Base-by-base conservation (phyloP, 2,329 filamentous ascomycete species). In the Calonectria montana region DNA sequence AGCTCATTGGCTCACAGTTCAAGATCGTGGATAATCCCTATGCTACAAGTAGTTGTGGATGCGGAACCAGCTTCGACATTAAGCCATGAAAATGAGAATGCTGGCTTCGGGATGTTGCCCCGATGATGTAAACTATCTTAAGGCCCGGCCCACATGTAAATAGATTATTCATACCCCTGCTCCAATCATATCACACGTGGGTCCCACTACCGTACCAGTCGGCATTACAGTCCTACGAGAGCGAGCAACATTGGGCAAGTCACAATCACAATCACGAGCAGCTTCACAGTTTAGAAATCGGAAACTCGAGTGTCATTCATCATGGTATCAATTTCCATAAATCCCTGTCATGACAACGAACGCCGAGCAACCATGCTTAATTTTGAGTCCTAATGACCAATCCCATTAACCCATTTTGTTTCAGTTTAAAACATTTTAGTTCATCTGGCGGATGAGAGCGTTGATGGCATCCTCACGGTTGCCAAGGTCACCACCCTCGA, bases 401-500 rank as follows among this genome's bases (percentile, higher is more conserved):
- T 72, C 53, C 79, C 75, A 72, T 76, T 65, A 76, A 75, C 71
- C 69, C 31, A 10, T 70, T 67, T 63, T 77, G 76, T 73, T 67
- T 65, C 23, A 31, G 64, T 35, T 35, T 12, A 63, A 27, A 63
- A 53, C 71, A 64, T 65, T 77, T 77, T 97, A 99, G 92, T 98
- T 98, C 97, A 98, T 98, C 90, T 97, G 95, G 87, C 94, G 92
- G 90, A 99, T 94, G 84, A 98, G 92, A 82, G 88, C 90, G 88
- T 98, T 98, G 92, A 98, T 98, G 89, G 96, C 93, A 83, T 98
- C 96, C 91, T 99, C 97, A 80, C 97, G 94, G 92, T 99, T 98
- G 86, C 97, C 97, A 81, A 97, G 90, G 88, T 99, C 97, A 93
- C 97, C 97, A 88, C 96, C 97, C 91, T 98, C 94, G 77, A 98